These are phyloP conservation scores for Ogataea ganodermae DNA, from an alignment of 805 yeast species.

Conservation along the genomic window DNA sequence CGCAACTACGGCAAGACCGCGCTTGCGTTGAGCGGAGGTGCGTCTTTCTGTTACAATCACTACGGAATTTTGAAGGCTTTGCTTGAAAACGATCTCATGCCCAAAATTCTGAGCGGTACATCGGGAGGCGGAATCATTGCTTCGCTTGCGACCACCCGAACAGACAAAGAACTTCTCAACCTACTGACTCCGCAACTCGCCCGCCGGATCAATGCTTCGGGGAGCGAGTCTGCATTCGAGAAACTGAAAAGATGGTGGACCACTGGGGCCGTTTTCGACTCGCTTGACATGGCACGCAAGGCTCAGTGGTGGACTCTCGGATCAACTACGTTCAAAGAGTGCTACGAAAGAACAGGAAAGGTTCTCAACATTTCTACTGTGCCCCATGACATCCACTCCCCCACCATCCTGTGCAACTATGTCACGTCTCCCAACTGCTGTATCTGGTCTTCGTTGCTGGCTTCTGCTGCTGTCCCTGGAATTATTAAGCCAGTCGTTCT, in stretches of 20 bases:
- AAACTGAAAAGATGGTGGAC: conserved; percentile 67
- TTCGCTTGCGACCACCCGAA: conserved; percentile 67
- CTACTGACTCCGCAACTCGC: conserved; percentile 64
- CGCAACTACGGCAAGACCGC: conserved; percentile 74
- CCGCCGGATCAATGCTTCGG: conserved; percentile 65
- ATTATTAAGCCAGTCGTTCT: conserved; percentile 76
- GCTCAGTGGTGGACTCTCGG: conserved; percentile 72
- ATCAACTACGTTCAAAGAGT: conserved; percentile 70
- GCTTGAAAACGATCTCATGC: conserved; percentile 64
- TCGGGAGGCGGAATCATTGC: conserved; percentile 83
- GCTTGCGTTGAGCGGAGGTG: conserved; percentile 76
- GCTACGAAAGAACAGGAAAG: conserved; percentile 67
- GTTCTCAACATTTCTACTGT: conserved; percentile 73
- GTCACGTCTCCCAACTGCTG: conserved; percentile 79
- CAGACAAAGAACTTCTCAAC: conserved; percentile 61
- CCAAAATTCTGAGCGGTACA: conserved; percentile 72
- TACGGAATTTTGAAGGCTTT: conserved; percentile 75
- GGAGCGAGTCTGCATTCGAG: conserved; percentile 54
- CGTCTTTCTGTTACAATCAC: conserved; percentile 74
- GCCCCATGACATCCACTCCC: conserved; percentile 81
- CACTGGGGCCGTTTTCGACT: conserved; percentile 80
- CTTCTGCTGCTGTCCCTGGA: conserved; percentile 84
- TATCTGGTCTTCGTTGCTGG: conserved; percentile 77
- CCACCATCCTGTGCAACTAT: conserved; percentile 74
- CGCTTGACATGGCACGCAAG: conserved; percentile 72